A percentile compares a stretch with the other conserved stretches of the same genome.
These are phyloP conservation scores for Talinum fruticosum DNA, from an alignment of 148 eudicot genomes.

Conservation along the genomic window DNA sequence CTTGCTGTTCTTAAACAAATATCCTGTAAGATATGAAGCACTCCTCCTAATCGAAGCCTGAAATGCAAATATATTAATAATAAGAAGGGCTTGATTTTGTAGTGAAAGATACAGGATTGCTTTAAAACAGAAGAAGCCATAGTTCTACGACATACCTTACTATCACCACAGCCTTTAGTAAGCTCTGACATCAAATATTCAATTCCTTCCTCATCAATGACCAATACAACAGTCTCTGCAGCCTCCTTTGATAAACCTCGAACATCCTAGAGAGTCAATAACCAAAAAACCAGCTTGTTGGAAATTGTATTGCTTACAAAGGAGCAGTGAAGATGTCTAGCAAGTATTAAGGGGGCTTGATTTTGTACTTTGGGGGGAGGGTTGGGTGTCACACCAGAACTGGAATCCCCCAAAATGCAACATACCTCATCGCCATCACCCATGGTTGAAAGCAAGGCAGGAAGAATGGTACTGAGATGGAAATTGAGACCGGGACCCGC, in stretches of 20 bases:
- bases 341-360: not conserved
- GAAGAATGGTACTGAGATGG: conserved; percentile 78
- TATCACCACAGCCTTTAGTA: conserved; percentile 77
- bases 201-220: conserved; percentile 94
- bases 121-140: not conserved
- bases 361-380: too few species aligned
- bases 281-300: not conserved
- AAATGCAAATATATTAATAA: conserved; percentile 15
- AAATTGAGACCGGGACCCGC: conserved; percentile 89
- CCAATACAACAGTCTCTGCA: conserved; percentile 93
- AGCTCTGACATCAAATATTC: conserved; percentile 80
- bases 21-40: conserved; percentile 80
- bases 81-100: not conserved
- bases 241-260: conserved; percentile 80
- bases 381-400: not conserved
- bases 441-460: conserved; percentile 87
- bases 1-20: conserved; percentile 86
- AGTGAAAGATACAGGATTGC: not conserved
- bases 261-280: conserved; percentile 43
- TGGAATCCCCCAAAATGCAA: not conserved
- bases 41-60: conserved; percentile 80
- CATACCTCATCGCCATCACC: conserved; percentile 70
- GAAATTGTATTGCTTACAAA: not conserved
- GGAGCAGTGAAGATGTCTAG: conserved; percentile 7
- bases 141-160: conserved; percentile 40